These are phyloP conservation scores for Raffaelea ambrosiae DNA, from an alignment of 2,329 filamentous ascomycete genomes.

Conservation along the genomic window DNA sequence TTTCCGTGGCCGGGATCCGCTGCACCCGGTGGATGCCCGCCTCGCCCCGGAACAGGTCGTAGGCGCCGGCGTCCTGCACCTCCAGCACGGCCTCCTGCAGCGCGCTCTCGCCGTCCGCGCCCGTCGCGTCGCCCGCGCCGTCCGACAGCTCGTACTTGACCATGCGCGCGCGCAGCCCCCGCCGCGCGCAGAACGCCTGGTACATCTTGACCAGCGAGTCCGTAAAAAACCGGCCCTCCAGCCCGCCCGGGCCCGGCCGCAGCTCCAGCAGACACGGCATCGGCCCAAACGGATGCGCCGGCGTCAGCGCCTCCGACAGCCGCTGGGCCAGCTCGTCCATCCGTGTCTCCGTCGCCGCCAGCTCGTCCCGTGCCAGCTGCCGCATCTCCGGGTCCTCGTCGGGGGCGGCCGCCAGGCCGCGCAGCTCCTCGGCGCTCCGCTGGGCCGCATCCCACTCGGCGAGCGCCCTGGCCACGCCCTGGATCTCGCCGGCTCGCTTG, in stretches of 20 bases:
- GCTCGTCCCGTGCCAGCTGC: conserved; percentile 71
- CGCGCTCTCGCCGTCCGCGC: conserved; percentile 53
- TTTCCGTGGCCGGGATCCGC: conserved; percentile 84
- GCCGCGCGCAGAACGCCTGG: conserved; percentile 57
- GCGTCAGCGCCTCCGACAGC: conserved; percentile 71
- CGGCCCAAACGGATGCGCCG: conserved; percentile 80
- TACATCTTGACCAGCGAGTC: conserved; percentile 89
- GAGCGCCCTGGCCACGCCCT: conserved; percentile 47
- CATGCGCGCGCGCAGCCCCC: conserved; percentile 56
- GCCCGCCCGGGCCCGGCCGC: conserved; percentile 81
- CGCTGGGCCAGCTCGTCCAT: conserved; percentile 56
- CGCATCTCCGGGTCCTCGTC: conserved; percentile 63
- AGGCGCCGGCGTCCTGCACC: conserved; percentile 67
- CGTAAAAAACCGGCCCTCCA: conserved; percentile 86
- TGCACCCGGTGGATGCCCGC: conserved; percentile 94
- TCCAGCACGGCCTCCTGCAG: conserved; percentile 85
- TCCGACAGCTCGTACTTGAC: conserved; percentile 77
- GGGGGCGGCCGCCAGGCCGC: conserved; percentile 37
- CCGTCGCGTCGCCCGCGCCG: conserved; percentile 43
- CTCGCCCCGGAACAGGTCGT: conserved; percentile 74
- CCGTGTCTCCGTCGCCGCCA: conserved; percentile 53
- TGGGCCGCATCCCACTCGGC: conserved; percentile 49
- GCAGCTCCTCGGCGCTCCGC: conserved; percentile 45
- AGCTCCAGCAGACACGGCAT: conserved; percentile 89
- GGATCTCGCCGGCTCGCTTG: conserved; percentile 53